Evolutionary conservation across 2,329 filamentous ascomycete species (phyloP).

Genomic region (Pyricularia sp.): DNA sequence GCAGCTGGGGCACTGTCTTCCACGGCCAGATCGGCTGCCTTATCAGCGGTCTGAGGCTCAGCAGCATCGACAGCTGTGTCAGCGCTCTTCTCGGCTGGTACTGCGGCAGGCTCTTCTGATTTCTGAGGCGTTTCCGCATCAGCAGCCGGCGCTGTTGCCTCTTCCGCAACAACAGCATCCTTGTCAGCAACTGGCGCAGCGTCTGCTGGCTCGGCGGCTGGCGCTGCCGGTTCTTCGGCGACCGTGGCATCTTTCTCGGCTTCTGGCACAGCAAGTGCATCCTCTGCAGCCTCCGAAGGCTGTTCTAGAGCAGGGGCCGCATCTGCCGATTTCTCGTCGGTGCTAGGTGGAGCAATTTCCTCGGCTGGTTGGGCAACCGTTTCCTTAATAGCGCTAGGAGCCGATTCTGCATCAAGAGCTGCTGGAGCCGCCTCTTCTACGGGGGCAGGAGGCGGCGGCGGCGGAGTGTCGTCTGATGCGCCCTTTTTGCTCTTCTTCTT

Average conservation of each 20-base stretch:
- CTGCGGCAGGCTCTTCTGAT: neutral
- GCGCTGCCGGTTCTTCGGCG: neutral
- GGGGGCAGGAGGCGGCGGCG: neutral
- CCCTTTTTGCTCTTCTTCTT: conserved; percentile 4
- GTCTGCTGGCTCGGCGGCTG: neutral
- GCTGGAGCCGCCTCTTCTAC: neutral
- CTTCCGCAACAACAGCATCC: neutral
- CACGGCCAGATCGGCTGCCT: neutral
- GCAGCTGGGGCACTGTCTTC: neutral
- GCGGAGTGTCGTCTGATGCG: neutral
- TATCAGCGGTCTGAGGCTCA: neutral
- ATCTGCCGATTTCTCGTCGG: neutral
- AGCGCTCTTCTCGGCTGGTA: neutral
- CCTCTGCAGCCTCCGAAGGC: neutral
- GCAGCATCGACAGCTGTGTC: neutral
- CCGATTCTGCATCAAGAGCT: neutral
- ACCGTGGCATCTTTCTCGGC: neutral
- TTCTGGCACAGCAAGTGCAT: neutral
- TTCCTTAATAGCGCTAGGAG: neutral
- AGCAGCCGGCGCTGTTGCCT: neutral
- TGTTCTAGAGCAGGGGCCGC: neutral
- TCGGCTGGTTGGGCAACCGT: conserved; percentile 1
- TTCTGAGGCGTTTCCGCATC: neutral
- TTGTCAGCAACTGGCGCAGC: neutral
- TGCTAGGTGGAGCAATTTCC: neutral